A percentile compares a stretch with the other conserved stretches of the same genome.
Conservation (phyloP, 768 basidiomycete genomes). For the Tylopilus sp. region DNA sequence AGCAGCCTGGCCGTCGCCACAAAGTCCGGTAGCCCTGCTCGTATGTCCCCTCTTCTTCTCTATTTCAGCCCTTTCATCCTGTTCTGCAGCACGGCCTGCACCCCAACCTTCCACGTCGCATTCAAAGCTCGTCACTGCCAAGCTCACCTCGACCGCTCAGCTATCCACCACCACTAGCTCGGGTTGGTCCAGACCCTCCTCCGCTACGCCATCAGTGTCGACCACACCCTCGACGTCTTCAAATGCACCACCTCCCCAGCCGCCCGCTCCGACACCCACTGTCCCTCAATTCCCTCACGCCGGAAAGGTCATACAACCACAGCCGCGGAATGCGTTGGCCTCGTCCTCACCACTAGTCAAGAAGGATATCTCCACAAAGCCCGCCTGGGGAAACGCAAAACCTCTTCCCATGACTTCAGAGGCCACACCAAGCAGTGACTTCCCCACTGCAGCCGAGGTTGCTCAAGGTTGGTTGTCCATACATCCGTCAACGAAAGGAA, state of each 20-base stretch:
- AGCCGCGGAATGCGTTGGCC: slow-evolving; percentile 43
- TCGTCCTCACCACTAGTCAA: slow-evolving; percentile 33
- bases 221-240: slow-evolving; percentile 47
- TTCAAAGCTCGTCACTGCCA: slow-evolving; percentile 82
- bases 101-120: slow-evolving; percentile 56
- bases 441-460: slow-evolving; percentile 96
- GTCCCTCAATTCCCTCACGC: slow-evolving; percentile 53
- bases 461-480: slow-evolving; percentile 61
- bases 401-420: slow-evolving; percentile 35
- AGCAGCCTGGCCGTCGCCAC: slow-evolving; percentile 33
- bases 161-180: slow-evolving; percentile 54
- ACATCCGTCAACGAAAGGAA: neutral
- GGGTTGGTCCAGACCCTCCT: slow-evolving; percentile 80
- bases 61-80: slow-evolving; percentile 9
- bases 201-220: slow-evolving; percentile 60
- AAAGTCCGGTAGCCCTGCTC: slow-evolving; percentile 50
- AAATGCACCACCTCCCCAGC: slow-evolving; percentile 44
- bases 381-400: slow-evolving; percentile 71
- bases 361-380: slow-evolving; percentile 39
- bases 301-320: slow-evolving; percentile 65
- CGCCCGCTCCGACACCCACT: slow-evolving; percentile 36
- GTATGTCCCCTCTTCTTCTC: slow-evolving; percentile 39
- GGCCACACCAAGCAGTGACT: slow-evolving; percentile 57
- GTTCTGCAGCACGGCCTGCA: slow-evolving; percentile 51
- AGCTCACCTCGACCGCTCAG: slow-evolving; percentile 68